These are phyloP conservation scores for Aspergillus thermomutatus DNA, from an alignment of 2,329 filamentous ascomycete species.

Conservation along the genomic window DNA sequence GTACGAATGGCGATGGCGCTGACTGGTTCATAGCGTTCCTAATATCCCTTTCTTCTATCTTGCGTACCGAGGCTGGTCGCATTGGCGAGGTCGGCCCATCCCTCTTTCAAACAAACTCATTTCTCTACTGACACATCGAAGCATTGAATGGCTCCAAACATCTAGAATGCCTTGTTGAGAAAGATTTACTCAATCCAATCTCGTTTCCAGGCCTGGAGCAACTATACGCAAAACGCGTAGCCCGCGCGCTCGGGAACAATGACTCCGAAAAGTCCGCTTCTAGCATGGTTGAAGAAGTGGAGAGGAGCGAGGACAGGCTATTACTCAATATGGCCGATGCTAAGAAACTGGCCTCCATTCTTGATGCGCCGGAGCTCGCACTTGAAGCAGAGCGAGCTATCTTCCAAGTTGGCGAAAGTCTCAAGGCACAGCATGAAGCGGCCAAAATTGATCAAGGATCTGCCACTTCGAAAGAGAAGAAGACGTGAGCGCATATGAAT, in stretches of 20 bases:
- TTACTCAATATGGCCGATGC: conserved; percentile 48
- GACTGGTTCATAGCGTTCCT: conserved; percentile 61
- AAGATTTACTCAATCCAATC: conserved; percentile 64
- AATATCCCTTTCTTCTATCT: conserved; percentile 98
- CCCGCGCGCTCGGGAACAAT: conserved; percentile 27
- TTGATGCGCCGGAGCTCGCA: conserved; percentile 67
- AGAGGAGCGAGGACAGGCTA: conserved; percentile 46
- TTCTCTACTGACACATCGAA: conserved; percentile 22
- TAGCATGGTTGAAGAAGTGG: conserved; percentile 32
- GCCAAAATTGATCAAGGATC: conserved; percentile 15
- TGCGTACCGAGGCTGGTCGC: conserved; percentile 82
- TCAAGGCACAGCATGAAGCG: conserved; percentile 23
- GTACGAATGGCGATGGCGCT: conserved; percentile 4
- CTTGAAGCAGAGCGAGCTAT: conserved; percentile 73
- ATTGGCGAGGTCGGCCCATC: conserved; percentile 64
- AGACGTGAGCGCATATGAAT: conserved; percentile 13
- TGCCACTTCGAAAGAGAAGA: conserved; percentile 17
- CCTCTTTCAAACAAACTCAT: background rate
- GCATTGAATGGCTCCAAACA: conserved; percentile 82
- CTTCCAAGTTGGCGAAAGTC: conserved; percentile 60
- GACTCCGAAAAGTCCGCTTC: conserved; percentile 25
- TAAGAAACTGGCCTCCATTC: conserved; percentile 56
- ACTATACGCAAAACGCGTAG: conserved; percentile 59
- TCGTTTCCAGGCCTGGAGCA: conserved; percentile 70
- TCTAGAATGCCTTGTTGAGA: conserved; percentile 73